These are phyloP conservation scores for Hortiboletus campestris DNA, from an alignment of 768 basidiomycete species.

Conservation along the genomic window DNA sequence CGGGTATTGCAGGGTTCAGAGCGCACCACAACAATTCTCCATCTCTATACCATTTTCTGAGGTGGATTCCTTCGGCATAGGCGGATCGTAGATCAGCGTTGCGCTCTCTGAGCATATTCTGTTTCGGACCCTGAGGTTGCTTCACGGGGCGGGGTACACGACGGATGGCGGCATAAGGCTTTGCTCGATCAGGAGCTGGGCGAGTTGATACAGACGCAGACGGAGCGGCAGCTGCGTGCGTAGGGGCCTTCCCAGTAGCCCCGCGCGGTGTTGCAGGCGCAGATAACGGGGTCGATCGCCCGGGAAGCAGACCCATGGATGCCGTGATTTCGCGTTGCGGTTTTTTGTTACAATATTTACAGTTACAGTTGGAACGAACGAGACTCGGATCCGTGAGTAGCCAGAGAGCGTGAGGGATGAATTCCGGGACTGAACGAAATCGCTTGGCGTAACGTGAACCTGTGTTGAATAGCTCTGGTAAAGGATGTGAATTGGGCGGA, in stretches of 20 bases:
- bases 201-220: conserved; percentile 9
- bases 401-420: conserved; percentile 83
- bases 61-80: conserved; percentile 42
- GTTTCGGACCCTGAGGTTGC: conserved; percentile 38
- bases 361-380: conserved; percentile 53
- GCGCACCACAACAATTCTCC: conserved; percentile 74
- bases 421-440: conserved; percentile 84
- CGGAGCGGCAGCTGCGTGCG: conserved; percentile 14
- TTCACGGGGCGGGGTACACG: conserved; percentile 36
- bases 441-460: conserved; percentile 44
- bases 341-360: conserved; percentile 75
- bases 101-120: conserved; percentile 58
- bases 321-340: conserved; percentile 70
- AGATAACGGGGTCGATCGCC: conserved; percentile 35
- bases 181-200: conserved; percentile 23
- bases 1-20: conserved; percentile 49
- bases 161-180: conserved; percentile 43
- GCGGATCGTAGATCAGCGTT: conserved; percentile 63
- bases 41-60: conserved; percentile 62
- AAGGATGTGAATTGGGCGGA: neutral
- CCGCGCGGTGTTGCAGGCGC: conserved; percentile 20
- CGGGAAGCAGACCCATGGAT: conserved; percentile 45
- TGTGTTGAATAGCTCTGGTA: conserved; percentile 11
- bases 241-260: conserved; percentile 10
- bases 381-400: conserved; percentile 54